Evolutionary conservation across 768 basidiomycete genomes (phyloP), one percentile per base, ranked within the genome.

Genomic region (Pleurotus cornucopiae): DNA sequence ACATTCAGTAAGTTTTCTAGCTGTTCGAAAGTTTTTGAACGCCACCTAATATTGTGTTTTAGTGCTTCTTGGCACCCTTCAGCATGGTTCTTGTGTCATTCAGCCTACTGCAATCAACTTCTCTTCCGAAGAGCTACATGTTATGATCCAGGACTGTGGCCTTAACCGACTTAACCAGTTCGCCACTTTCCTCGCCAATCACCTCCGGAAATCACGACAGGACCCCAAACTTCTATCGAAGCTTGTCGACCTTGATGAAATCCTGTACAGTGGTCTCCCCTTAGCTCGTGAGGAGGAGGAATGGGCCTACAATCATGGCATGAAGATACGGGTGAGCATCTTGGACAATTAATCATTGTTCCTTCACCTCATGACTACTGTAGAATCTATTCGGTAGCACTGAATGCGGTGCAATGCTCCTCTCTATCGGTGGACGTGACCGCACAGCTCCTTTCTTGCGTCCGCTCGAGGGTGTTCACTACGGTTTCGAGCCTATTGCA

Each of bases 301-400:
- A 9, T 91, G 83, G 78, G 89, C 85, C 23, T 77, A 77, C 62
- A 72, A 73, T 54, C 81, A 84, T 57, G 85, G 83, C 18, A 76
- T 92, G 60, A 82, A 76, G 61, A 69, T 91, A 54, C 80, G 73
- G 66, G 87, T 88, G 68, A 64, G 81, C 69, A 40, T 23, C n/a
- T 25, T 54, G 49, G 58, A 64, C 61, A 61, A 52, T 57, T 57
- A 58, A 54, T 52, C 30, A 49, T 53, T 56, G 62, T 30, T 48
- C 39, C 46, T 62, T 57, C 61, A 47, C 58, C 57, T 73, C 59
- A 71, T 18, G 5, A 26, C 25, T 37, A 58, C 49, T 57, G 39
- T 64, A 88, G 84, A 91, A 90, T 66, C 74, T 89, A 14, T 91
- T 91, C 65, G 90, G 90, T 14, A 89, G 82, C 67, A 92, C 90